These are phyloP conservation scores for Epithele typhae DNA, from an alignment of 768 basidiomycete species.

Conservation along the genomic window DNA sequence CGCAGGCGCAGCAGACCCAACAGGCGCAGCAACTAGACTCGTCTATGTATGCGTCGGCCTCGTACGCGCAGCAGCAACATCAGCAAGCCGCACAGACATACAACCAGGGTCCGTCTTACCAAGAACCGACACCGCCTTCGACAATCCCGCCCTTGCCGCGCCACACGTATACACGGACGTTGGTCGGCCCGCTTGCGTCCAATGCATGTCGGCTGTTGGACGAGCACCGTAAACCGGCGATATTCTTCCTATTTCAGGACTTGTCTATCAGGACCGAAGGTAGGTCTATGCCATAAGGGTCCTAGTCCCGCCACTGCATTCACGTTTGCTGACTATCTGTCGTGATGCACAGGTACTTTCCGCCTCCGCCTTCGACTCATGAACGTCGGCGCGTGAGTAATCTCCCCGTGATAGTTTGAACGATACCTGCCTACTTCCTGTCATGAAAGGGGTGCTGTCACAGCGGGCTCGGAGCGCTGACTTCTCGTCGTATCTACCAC, in stretches of 20 bases:
- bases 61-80: slow-evolving; percentile 31
- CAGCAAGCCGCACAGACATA: slow-evolving; percentile 23
- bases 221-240: slow-evolving; percentile 79
- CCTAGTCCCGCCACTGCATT: slow-evolving; percentile 15
- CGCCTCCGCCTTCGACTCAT: slow-evolving; percentile 82
- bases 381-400: slow-evolving; percentile 86
- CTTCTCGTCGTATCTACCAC: slow-evolving; percentile 7
- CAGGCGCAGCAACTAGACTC: slow-evolving; percentile 31
- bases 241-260: slow-evolving; percentile 96
- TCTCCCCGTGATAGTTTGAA: slow-evolving; percentile 4
- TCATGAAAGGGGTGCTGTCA: slow-evolving; percentile 8
- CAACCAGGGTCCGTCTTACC: slow-evolving; percentile 22
- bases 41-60: slow-evolving; percentile 27
- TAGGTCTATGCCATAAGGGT: slow-evolving; percentile 26
- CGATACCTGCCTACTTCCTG: slow-evolving; percentile 2
- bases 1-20: too few relatives aligned
- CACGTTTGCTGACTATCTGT: slow-evolving; percentile 12
- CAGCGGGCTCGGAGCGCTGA: slow-evolving; percentile 8
- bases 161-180: slow-evolving; percentile 77
- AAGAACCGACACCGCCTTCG: slow-evolving; percentile 25
- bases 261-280: slow-evolving; percentile 92
- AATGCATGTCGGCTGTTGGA: slow-evolving; percentile 83
- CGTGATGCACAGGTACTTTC: slow-evolving; percentile 60
- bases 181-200: slow-evolving; percentile 85
- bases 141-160: slow-evolving; percentile 49